These are phyloP conservation scores for Wilcoxina mikolae DNA, from an alignment of 495 filamentous ascomycete species.

Conservation along the genomic window DNA sequence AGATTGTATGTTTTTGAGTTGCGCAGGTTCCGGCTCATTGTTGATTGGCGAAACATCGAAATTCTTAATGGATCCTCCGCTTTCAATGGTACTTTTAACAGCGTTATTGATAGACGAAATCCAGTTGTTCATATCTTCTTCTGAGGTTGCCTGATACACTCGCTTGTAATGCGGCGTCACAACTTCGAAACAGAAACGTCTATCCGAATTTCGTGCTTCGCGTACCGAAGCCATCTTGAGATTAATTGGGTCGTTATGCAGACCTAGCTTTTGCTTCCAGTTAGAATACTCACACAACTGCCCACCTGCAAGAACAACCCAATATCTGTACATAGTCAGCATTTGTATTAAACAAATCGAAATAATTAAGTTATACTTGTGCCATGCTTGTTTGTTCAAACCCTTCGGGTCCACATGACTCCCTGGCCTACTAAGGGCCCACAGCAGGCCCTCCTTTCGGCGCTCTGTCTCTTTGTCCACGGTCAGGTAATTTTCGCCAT, in stretches of 20 bases:
- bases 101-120: slow-evolving; percentile 95
- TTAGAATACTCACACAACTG: slow-evolving; percentile 97
- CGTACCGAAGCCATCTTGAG: slow-evolving; percentile 91
- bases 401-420: slow-evolving; percentile 90
- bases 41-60: slow-evolving; percentile 25
- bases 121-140: slow-evolving; percentile 96
- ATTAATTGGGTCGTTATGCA: slow-evolving; percentile 98
- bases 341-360: slow-evolving; percentile 10
- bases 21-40: slow-evolving; percentile 25
- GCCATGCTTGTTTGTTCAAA: slow-evolving; percentile 94
- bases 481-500: slow-evolving; percentile 30
- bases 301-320: slow-evolving; percentile 94
- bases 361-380: slow-evolving; percentile 53
- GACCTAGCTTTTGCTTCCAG: slow-evolving; percentile 93
- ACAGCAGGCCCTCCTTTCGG: slow-evolving; percentile 82
- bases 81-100: slow-evolving; percentile 86
- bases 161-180: slow-evolving; percentile 95
- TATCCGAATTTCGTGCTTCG: slow-evolving; percentile 83
- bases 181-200: slow-evolving; percentile 95
- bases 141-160: slow-evolving; percentile 93
- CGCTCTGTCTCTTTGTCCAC: slow-evolving; percentile 34
- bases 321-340: slow-evolving; percentile 49
- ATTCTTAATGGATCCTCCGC: slow-evolving; percentile 38
- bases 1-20: slow-evolving; percentile 37
- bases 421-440: slow-evolving; percentile 84